Percentiles rank a stretch among this genome's conserved stretches.
Conservation (phyloP, 768 basidiomycete genomes). For the Phylloporus sp. region DNA sequence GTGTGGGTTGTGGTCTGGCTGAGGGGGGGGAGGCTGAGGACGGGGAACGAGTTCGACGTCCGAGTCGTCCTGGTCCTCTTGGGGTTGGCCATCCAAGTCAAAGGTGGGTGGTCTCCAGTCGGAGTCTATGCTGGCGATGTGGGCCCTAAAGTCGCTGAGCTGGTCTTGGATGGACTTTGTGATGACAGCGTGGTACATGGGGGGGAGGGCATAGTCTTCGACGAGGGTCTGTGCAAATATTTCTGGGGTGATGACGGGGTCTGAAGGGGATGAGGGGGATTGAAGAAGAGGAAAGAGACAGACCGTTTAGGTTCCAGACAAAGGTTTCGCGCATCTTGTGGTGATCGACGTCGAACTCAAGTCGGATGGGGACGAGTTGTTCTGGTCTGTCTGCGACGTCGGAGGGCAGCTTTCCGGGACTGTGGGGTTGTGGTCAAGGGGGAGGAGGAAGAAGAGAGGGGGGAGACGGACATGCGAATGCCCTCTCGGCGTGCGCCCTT, state of each 20-base stretch:
- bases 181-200: slow-evolving; percentile 61
- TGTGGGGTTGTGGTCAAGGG: slow-evolving; percentile 21
- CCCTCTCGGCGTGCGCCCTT: slow-evolving; percentile 62
- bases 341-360: slow-evolving; percentile 94
- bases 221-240: slow-evolving; percentile 85
- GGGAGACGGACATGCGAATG: slow-evolving; percentile 61
- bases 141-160: slow-evolving; percentile 71
- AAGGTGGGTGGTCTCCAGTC: slow-evolving; percentile 29
- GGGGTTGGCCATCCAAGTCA: no score
- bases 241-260: slow-evolving; percentile 86
- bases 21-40: slow-evolving; percentile 7
- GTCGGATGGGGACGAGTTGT: slow-evolving; percentile 86
- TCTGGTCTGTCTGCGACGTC: slow-evolving; percentile 64
- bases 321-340: slow-evolving; percentile 94
- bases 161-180: slow-evolving; percentile 85
- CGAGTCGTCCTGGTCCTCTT: slow-evolving; percentile 29
- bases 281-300: slow-evolving; percentile 15
- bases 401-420: slow-evolving; percentile 55
- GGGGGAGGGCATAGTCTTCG: slow-evolving; percentile 80
- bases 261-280: slow-evolving; percentile 39
- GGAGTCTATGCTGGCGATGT: slow-evolving; percentile 52
- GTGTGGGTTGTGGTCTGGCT: slow-evolving; percentile 25
- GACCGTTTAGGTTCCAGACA: slow-evolving; percentile 94
- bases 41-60: slow-evolving; percentile 18
- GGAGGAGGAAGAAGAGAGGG: not conserved